phyloP scores from a whole-genome alignment of 129 eudicot species.

The Rutidosis leptorrhynchoides region DNA sequence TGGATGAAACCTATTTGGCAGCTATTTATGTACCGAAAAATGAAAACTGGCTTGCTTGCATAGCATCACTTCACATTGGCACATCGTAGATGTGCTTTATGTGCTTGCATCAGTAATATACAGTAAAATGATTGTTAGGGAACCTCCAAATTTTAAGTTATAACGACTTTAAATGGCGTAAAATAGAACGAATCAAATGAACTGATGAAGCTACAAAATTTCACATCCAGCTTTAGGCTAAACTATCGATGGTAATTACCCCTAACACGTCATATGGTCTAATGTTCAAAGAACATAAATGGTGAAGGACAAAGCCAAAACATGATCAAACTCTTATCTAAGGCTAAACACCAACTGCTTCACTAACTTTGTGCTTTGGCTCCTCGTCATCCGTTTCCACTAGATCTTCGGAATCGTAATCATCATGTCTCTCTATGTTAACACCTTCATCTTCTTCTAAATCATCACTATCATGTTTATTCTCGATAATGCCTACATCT shows the following conservation, averaged over 20 bases:
- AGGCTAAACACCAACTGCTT: slow-evolving; percentile 15
- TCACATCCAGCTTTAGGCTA: slow-evolving; percentile 9
- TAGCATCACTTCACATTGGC: background rate
- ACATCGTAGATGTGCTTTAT: background rate
- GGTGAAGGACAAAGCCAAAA: background rate
- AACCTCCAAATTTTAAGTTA: background rate
- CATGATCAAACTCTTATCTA: background rate
- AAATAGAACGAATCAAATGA: background rate
- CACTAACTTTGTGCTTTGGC: slow-evolving; percentile 22
- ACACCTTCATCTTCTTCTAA: slow-evolving; percentile 29
- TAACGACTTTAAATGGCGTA: slow-evolving; percentile 9
- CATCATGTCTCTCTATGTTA: slow-evolving; percentile 16
- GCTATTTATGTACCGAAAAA: too few relatives aligned
- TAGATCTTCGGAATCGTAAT: slow-evolving; percentile 37
- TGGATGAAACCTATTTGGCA: too few relatives aligned
- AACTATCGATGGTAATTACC: background rate
- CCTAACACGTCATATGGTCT: slow-evolving; percentile 2
- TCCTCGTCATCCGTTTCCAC: slow-evolving; percentile 24
- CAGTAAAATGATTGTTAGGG: background rate
- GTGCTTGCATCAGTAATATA: background rate
- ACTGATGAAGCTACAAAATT: slow-evolving; percentile 30
- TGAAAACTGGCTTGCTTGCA: background rate
- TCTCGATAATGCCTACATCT: slow-evolving; percentile 16
- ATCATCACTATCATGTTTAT: slow-evolving; percentile 25
- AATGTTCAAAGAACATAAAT: slow-evolving; percentile 19